These are phyloP conservation scores for Macroventuria anomochaeta DNA, from an alignment of 2,329 filamentous ascomycete species.

Conservation along the genomic window DNA sequence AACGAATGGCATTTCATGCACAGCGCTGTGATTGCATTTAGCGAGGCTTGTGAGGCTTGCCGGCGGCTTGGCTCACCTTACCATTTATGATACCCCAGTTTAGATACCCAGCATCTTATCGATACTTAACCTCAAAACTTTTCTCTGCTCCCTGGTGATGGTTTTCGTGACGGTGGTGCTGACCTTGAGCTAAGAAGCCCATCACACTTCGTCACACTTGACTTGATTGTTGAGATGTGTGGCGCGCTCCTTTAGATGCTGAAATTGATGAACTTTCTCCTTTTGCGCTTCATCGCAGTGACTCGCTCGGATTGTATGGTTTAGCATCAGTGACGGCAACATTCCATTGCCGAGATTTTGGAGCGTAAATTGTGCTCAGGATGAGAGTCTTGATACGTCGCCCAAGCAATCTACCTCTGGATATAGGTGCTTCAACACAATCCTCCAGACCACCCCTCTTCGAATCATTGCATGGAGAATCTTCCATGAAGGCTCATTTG, in stretches of 20 bases:
- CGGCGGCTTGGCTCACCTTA: slow-evolving; percentile 39
- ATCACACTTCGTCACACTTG: slow-evolving; percentile 26
- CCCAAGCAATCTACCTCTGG: slow-evolving; percentile 2
- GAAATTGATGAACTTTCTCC: slow-evolving; percentile 6
- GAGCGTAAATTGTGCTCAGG: not conserved
- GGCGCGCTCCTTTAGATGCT: slow-evolving; percentile 20
- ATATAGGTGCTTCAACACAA: slow-evolving; percentile 2
- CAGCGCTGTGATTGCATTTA: slow-evolving; percentile 31
- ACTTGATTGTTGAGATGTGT: slow-evolving; percentile 32
- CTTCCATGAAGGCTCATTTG: slow-evolving; percentile 1
- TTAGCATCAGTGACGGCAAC: not conserved
- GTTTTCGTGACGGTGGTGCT: slow-evolving; percentile 5
- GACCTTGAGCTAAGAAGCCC: slow-evolving; percentile 5
- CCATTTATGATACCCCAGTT: slow-evolving; percentile 42
- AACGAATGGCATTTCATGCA: slow-evolving; percentile 29
- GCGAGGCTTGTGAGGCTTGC: slow-evolving; percentile 30
- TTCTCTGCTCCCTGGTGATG: slow-evolving; percentile 4
- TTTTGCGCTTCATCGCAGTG: slow-evolving; percentile 2
- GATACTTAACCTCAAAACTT: slow-evolving; percentile 4
- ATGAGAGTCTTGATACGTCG: slow-evolving; percentile 13
- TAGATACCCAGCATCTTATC: slow-evolving; percentile 30
- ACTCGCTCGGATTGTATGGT: not conserved
- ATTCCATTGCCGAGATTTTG: not conserved
- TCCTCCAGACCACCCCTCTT: slow-evolving; percentile 5
- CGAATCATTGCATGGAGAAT: slow-evolving; percentile 15